Evolutionary conservation across 192 early-diverging fungal genomes (phyloP).

Genomic region (Coemansia sp.): DNA sequence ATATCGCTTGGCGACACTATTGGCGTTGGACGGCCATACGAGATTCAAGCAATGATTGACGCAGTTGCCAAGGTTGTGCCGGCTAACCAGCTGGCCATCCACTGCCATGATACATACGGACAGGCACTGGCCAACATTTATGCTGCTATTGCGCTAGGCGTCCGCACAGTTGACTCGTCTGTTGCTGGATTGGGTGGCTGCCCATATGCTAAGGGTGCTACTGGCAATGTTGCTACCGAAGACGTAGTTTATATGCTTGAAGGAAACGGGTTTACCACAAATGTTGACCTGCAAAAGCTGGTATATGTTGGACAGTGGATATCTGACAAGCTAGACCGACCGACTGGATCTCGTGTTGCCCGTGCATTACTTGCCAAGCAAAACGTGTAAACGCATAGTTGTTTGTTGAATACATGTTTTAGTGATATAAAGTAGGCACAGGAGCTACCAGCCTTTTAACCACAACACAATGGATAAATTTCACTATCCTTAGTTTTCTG

Average conservation of each 20-base stretch:
- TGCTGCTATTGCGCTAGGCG: conserved; percentile 74
- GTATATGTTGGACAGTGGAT: conserved; percentile 85
- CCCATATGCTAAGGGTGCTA: conserved; percentile 94
- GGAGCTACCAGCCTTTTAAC: no score
- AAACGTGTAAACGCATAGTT: not conserved
- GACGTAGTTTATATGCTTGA: conserved; percentile 93
- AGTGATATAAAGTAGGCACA: not conserved
- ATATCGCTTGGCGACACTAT: conserved; percentile 96
- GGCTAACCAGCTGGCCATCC: conserved; percentile 76
- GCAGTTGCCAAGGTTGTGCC: conserved; percentile 70
- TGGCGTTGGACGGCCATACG: conserved; percentile 78
- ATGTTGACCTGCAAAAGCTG: conserved; percentile 72
- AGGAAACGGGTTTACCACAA: conserved; percentile 79
- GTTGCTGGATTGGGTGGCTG: conserved; percentile 94
- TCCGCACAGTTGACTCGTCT: conserved; percentile 92
- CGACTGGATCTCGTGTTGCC: conserved; percentile 57
- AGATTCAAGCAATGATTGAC: conserved; percentile 68
- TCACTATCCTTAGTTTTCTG: no score
- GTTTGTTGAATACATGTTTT: not conserved
- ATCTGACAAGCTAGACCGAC: conserved; percentile 70
- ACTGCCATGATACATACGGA: conserved; percentile 98
- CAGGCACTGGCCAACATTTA: conserved; percentile 93
- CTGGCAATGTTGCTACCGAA: conserved; percentile 95
- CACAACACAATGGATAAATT: no score
- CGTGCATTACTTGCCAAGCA: conserved; percentile 44